These are phyloP conservation scores for Trichoderma simmonsii DNA, from an alignment of 2,329 filamentous ascomycete species.

Conservation along the genomic window DNA sequence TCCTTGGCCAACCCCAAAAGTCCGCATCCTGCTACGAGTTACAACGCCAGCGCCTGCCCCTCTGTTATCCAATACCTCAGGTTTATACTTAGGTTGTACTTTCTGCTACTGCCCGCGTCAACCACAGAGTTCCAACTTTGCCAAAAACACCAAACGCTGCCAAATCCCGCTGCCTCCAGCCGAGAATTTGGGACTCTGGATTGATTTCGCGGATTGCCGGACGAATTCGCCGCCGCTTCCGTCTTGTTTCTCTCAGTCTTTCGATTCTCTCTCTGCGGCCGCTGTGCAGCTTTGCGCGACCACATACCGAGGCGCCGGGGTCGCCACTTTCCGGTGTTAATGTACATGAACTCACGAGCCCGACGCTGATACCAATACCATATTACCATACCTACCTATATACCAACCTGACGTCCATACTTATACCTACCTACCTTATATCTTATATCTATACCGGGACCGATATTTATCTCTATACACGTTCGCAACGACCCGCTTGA, in stretches of 20 bases:
- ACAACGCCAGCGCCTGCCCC: constrained; percentile 9
- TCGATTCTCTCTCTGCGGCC: not conserved
- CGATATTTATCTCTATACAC: not conserved
- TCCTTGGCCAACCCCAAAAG: constrained; percentile 19
- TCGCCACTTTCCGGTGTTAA: constrained; percentile 1
- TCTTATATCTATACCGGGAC: not conserved
- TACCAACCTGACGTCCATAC: not conserved
- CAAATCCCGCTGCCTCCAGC: not conserved
- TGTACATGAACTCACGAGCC: constrained; percentile 12
- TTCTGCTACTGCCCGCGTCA: constrained; percentile 7
- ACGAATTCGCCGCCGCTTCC: not conserved
- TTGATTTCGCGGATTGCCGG: not conserved
- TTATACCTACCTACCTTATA: not conserved
- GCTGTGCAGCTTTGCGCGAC: constrained; percentile 7
- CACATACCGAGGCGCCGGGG: constrained; percentile 14
- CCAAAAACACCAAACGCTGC: not conserved
- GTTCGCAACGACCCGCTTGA: not conserved
- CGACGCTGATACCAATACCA: not conserved
- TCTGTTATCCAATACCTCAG: constrained; percentile 1
- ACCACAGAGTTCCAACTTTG: constrained; percentile 5
- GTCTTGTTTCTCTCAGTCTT: not conserved
- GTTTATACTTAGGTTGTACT: not conserved
- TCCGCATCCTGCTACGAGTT: constrained; percentile 7
- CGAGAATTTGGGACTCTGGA: not conserved
- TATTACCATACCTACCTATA: not conserved